A percentile compares a stretch with the other conserved stretches of the same genome.
These are phyloP conservation scores for Knufia fluminis DNA, from an alignment of 2,329 filamentous ascomycete species.

Conservation along the genomic window DNA sequence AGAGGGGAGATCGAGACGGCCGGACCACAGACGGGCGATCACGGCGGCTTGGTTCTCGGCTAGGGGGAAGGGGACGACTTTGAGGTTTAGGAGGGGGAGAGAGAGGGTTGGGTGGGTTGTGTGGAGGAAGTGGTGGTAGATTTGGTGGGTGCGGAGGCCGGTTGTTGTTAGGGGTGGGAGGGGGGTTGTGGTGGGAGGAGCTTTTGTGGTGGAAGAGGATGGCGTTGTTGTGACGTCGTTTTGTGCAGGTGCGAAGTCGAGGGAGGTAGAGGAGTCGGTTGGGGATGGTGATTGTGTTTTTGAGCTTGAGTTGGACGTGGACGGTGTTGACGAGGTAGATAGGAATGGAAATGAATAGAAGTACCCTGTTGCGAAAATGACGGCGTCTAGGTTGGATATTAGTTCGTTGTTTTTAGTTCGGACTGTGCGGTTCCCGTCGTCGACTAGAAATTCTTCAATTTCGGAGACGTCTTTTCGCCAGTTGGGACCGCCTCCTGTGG, in stretches of 20 bases:
- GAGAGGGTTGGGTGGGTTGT: conserved; percentile 66
- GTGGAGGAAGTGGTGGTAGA: conserved; percentile 74
- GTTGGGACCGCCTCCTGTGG: conserved; percentile 27
- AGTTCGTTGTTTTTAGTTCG: conserved; percentile 57
- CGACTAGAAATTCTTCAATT: conserved; percentile 47
- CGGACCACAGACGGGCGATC: conserved; percentile 68
- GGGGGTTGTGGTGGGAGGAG: conserved; percentile 22
- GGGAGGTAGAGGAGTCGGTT: background rate
- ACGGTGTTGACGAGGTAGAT: conserved; percentile 13
- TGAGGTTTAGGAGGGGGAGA: conserved; percentile 67
- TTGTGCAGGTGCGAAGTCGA: background rate
- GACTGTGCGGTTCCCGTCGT: conserved; percentile 47
- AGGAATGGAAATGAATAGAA: conserved; percentile 75
- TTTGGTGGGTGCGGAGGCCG: conserved; percentile 59
- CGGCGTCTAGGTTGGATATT: conserved; percentile 60
- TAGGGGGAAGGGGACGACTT: conserved; percentile 79
- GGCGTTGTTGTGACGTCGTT: too few relatives aligned
- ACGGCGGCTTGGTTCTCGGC: conserved; percentile 71
- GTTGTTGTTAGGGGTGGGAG: conserved; percentile 46
- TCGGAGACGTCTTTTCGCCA: conserved; percentile 50
- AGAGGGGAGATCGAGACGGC: conserved; percentile 56
- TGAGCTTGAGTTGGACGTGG: background rate
- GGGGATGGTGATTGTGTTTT: background rate
- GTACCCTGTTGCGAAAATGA: conserved; percentile 86
- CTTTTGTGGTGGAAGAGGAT: too few relatives aligned